Conservation (phyloP, 2,329 filamentous ascomycete species). For the Sphaerulina musiva region DNA sequence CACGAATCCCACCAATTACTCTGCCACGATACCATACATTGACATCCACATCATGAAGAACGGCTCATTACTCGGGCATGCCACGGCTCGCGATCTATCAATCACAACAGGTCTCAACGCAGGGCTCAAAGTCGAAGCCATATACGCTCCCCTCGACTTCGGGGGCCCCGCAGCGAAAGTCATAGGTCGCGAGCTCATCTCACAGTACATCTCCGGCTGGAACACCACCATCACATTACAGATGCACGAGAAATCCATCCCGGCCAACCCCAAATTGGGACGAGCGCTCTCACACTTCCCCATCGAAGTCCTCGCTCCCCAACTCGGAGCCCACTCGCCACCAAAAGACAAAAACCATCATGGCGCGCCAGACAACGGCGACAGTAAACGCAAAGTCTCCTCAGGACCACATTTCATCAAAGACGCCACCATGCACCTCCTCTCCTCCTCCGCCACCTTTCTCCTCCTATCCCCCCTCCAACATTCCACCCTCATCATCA, state of each 20-base stretch:
- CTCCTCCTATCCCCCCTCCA: conserved; percentile 71
- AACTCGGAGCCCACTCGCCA: conserved; percentile 52
- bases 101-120: conserved; percentile 66
- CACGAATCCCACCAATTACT: conserved; percentile 85
- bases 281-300: conserved; percentile 65
- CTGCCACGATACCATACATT: conserved; percentile 71
- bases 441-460: conserved; percentile 82
- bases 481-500: conserved; percentile 67
- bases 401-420: conserved; percentile 64
- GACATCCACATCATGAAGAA: conserved; percentile 54
- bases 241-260: conserved; percentile 66
- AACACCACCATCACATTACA: conserved; percentile 75
- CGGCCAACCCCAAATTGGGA: conserved; percentile 64
- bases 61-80: conserved; percentile 66
- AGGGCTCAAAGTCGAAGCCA: conserved; percentile 58
- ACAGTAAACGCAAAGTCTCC: conserved; percentile 42
- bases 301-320: conserved; percentile 65
- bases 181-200: conserved; percentile 67
- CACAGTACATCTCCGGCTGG: conserved; percentile 77
- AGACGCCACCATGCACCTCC: conserved; percentile 76
- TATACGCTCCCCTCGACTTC: conserved; percentile 64
- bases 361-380: conserved; percentile 35
- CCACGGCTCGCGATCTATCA: conserved; percentile 57
- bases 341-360: conserved; percentile 22
- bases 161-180: conserved; percentile 56